phyloP scores from a whole-genome alignment of 1,284 basidiomycete species.

The Boletus mariae region DNA sequence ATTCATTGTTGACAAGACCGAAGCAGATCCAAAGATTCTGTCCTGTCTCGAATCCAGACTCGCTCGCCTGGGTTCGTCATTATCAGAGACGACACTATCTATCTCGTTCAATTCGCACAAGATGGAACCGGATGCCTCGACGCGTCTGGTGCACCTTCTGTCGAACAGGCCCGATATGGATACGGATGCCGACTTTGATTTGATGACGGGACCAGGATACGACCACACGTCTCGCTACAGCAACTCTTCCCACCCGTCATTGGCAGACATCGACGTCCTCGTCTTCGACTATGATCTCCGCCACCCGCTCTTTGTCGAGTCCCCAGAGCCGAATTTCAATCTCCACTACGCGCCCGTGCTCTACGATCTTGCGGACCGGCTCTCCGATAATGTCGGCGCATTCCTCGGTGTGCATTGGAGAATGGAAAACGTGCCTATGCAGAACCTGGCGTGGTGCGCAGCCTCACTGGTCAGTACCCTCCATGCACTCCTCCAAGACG shows the following conservation, averaged over 20 bases:
- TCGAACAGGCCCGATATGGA: conserved; percentile 7
- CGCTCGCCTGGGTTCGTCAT: conserved; percentile 19
- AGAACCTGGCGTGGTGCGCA: conserved; percentile 41
- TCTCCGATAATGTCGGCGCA: conserved; percentile 33
- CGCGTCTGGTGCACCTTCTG: conserved; percentile 14
- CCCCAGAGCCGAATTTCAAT: background rate
- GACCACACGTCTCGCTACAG: conserved; percentile 17
- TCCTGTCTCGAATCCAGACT: conserved; percentile 34
- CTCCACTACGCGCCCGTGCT: conserved; percentile 40
- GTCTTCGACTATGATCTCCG: conserved; percentile 47
- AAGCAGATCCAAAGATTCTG: conserved; percentile 18
- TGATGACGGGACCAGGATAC: conserved; percentile 4
- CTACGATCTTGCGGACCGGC: conserved; percentile 35
- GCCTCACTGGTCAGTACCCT: conserved; percentile 43
- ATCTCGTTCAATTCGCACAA: conserved; percentile 11
- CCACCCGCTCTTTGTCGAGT: conserved; percentile 35
- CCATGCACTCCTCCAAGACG: conserved; percentile 33
- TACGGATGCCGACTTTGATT: conserved; percentile 3
- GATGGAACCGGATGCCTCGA: background rate
- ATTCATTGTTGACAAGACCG: conserved; percentile 7
- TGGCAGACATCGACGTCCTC: conserved; percentile 35
- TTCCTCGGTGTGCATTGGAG: conserved; percentile 51
- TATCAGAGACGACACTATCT: conserved; percentile 10
- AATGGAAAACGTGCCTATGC: conserved; percentile 43
- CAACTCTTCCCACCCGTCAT: conserved; percentile 8